phyloP scores from a whole-genome alignment of 331 rosid genomes.

The Malus hybrid region DNA sequence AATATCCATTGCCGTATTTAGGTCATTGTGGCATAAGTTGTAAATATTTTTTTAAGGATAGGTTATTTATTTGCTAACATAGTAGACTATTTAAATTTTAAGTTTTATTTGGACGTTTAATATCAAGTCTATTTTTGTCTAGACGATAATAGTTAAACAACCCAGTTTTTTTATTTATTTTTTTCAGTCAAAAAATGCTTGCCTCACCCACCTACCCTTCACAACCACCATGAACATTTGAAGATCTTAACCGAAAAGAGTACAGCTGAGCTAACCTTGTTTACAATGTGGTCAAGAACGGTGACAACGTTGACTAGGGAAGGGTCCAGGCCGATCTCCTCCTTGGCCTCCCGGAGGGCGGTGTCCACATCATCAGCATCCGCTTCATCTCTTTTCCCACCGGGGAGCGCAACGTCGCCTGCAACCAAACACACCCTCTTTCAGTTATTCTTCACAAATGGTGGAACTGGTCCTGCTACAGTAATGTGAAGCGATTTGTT shows the following conservation, averaged over 20 bases:
- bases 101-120: too few relatives aligned
- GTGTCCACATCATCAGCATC: constrained; percentile 66
- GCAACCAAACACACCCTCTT: constrained; percentile 19
- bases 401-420: constrained; percentile 92
- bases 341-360: constrained; percentile 83
- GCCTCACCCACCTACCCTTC: too few relatives aligned
- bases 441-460: not conserved
- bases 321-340: constrained; percentile 85
- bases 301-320: constrained; percentile 51
- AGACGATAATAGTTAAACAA: too few relatives aligned
- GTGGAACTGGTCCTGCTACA: not conserved
- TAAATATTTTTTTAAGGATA: too few relatives aligned
- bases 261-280: constrained; percentile 35
- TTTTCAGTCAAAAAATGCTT: not conserved
- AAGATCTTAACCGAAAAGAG: not conserved
- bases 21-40: too few relatives aligned
- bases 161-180: not conserved
- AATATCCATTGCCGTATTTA: too few relatives aligned
- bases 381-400: constrained; percentile 70
- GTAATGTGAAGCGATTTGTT: not conserved
- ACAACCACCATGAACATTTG: not conserved
- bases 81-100: too few relatives aligned
- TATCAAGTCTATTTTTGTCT: too few relatives aligned
- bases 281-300: constrained; percentile 43
- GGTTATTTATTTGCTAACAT: too few relatives aligned